Conservation (phyloP, 1,284 basidiomycete genomes). For the Cryptococcus hybrid region DNA sequence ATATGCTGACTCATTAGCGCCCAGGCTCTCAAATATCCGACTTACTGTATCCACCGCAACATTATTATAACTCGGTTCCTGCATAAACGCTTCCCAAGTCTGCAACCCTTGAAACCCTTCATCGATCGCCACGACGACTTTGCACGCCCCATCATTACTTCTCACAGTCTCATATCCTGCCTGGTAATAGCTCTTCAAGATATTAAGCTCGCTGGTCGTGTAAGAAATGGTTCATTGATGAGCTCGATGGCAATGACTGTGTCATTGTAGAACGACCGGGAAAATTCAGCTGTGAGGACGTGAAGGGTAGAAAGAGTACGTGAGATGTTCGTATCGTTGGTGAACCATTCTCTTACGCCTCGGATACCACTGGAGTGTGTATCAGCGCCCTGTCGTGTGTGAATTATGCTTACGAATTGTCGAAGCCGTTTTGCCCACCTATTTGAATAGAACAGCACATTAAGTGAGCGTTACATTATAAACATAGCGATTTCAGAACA, state of each 20-base stretch:
- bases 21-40: neutral
- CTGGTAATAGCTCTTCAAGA: conserved; percentile 30
- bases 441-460: too few species aligned
- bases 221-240: conserved; percentile 45
- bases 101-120: conserved; percentile 78
- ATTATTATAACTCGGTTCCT: conserved; percentile 30
- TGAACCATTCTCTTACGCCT: conserved; percentile 31
- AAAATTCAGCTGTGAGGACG: conserved; percentile 54
- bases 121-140: conserved; percentile 65
- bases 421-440: conserved; percentile 53
- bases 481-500: too few species aligned
- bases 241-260: conserved; percentile 57
- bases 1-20: conserved; percentile 60
- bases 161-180: conserved; percentile 31
- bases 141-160: conserved; percentile 43
- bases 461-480: too few species aligned
- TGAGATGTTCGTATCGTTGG: conserved; percentile 38
- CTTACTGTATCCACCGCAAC: conserved; percentile 44
- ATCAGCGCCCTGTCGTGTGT: too few species aligned
- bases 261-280: conserved; percentile 26
- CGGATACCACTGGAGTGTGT: conserved; percentile 22
- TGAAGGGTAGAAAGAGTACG: conserved; percentile 36
- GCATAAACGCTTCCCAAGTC: conserved; percentile 73
- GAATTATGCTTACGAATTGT: conserved; percentile 25
- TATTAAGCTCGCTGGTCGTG: conserved; percentile 19